Evolutionary conservation across 2,329 filamentous ascomycete species (phyloP), one percentile per base, ranked within the genome.

Genomic region (Aspergillus neotritici): DNA sequence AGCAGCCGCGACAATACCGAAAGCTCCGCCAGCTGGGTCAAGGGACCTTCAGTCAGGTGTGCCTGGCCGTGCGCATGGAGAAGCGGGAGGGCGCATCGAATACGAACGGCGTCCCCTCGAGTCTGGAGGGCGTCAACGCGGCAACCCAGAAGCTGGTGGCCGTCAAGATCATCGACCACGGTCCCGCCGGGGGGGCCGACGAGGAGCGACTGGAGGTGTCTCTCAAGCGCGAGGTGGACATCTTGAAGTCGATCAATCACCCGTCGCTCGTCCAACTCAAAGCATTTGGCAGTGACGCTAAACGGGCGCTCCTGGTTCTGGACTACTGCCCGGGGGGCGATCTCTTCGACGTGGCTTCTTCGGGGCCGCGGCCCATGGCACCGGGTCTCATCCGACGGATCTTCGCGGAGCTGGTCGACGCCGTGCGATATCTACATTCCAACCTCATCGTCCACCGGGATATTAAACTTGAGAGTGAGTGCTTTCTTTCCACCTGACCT

Each of bases 391-490:
- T 96, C 37, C 79, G 87, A 52, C 80, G 93, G 40, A 89, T 97
- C 44, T 96, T 96, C 65, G 78, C 90, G 11, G 93, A 98, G 65
- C 67, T 97, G 50, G 83, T 97, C 16, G 83, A 80, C 48, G 93
- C 91, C 0, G 84, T 94, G 30, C 79, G 77, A 45, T 96, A 97
- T 69, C 73, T 98, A 37, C 93, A 98, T 66, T 74, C 80, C 41
- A 75, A 86, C 56, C 83, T 80, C 54, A 95, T 98, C 61, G 91
- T 97, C 41, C 93, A 98, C 64, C 82, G 93, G 47, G 93, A 98
- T 66, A 94, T 98, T 67, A 98, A 98, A 70, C 82, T 98, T 46
- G 93, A 98, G 74, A 98, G 87, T 93, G 77, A 69, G 83, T 75
- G 28, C n/a, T 2, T n/a, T 28, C 21, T 11, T n/a, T 29, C 34